phyloP scores from a whole-genome alignment of 495 filamentous ascomycete species.

The Thermothielavioides terrestris region DNA sequence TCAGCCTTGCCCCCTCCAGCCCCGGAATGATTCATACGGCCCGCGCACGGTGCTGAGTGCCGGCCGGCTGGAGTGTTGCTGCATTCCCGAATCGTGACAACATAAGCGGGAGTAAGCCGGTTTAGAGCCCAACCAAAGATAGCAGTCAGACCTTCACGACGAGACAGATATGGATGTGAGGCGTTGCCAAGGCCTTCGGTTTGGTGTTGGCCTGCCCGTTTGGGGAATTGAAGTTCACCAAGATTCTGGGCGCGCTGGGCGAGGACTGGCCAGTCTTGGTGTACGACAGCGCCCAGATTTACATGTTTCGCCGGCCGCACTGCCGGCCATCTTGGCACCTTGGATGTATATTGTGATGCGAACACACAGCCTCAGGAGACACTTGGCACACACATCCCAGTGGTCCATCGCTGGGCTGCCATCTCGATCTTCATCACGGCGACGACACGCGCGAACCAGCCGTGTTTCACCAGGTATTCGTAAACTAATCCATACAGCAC shows the following conservation, averaged over 20 bases:
- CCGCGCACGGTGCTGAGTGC: background rate
- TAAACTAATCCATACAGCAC: too few species aligned
- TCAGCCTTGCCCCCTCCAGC: slow-evolving; percentile 4
- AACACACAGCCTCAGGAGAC: slow-evolving; percentile 11
- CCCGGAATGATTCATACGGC: background rate
- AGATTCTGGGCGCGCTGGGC: too few species aligned
- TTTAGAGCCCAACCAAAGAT: background rate
- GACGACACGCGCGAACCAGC: background rate
- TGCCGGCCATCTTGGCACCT: slow-evolving; percentile 25
- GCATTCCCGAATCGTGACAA: slow-evolving; percentile 6
- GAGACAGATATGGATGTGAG: too few species aligned
- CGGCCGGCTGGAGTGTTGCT: slow-evolving; percentile 9
- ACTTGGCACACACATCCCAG: slow-evolving; percentile 5
- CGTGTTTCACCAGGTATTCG: background rate
- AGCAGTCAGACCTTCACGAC: background rate
- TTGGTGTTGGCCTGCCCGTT: background rate
- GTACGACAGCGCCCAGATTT: slow-evolving; percentile 25
- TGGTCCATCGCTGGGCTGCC: background rate
- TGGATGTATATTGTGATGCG: slow-evolving; percentile 26
- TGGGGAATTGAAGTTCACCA: slow-evolving; percentile 6
- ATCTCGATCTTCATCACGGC: slow-evolving; percentile 1
- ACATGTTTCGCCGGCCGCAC: slow-evolving; percentile 15
- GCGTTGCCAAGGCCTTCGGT: too few species aligned
- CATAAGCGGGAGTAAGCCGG: too few species aligned
- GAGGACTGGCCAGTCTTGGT: slow-evolving; percentile 1